phyloP scores from a whole-genome alignment of 1,284 basidiomycete species.

The Trichosporon coremiiforme region DNA sequence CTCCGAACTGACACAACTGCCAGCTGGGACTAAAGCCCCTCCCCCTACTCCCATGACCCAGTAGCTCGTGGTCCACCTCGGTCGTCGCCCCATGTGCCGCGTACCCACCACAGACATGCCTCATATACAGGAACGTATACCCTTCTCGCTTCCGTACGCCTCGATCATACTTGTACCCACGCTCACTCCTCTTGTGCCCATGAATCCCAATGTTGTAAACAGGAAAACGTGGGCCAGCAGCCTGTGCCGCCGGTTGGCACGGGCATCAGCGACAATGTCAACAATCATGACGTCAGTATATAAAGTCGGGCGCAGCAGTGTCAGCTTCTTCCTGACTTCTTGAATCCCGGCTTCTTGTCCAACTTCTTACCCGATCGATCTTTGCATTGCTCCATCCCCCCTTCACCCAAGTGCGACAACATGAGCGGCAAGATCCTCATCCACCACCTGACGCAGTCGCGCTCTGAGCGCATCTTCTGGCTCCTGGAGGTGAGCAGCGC shows the following conservation, averaged over 20 bases:
- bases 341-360: neutral
- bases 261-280: neutral
- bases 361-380: neutral
- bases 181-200: neutral
- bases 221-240: neutral
- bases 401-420: neutral
- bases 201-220: slow-evolving; percentile 1
- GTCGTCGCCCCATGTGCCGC: neutral
- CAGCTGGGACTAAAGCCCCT: neutral
- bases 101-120: neutral
- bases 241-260: no score
- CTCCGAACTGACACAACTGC: neutral
- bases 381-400: neutral
- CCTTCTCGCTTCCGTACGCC: neutral
- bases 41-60: neutral
- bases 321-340: neutral
- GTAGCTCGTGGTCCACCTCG: neutral
- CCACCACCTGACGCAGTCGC: slow-evolving; percentile 49
- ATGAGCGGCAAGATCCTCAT: slow-evolving; percentile 36
- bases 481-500: slow-evolving; percentile 38
- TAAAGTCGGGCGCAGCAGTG: neutral
- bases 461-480: slow-evolving; percentile 46
- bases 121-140: neutral
- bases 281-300: slow-evolving; percentile 13
- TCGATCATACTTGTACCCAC: slow-evolving; percentile 5